Percentiles rank a stretch among this genome's conserved stretches.
Conservation (phyloP, 148 eudicot species). For the Agrostemma githago region DNA sequence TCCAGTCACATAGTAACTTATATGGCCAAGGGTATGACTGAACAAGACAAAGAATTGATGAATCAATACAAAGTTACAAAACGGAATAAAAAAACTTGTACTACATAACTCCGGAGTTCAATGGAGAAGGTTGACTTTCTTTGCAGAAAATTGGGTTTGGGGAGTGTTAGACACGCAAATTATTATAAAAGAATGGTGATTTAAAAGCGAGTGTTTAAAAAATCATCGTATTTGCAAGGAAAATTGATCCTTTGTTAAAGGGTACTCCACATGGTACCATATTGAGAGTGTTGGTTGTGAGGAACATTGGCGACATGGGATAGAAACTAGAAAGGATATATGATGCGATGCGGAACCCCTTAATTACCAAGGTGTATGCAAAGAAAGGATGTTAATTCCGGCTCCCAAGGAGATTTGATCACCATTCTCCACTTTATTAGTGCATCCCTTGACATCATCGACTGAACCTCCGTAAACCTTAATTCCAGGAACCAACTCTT, state of each 20-base stretch:
- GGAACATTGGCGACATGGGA: no score
- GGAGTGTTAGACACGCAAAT: no score
- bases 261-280: no score
- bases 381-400: constrained; percentile 54
- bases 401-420: constrained; percentile 67
- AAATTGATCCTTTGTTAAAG: no score
- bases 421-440: constrained; percentile 74
- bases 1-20: constrained; percentile 85
- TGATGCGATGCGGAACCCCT: neutral
- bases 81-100: neutral
- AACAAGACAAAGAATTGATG: constrained; percentile 24
- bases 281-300: no score
- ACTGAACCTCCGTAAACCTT: constrained; percentile 82
- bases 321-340: no score
- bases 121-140: no score
- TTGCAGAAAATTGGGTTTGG: no score
- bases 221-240: no score
- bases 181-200: no score
- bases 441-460: constrained; percentile 83
- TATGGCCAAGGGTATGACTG: constrained; percentile 97
- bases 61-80: neutral
- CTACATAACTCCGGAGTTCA: no score
- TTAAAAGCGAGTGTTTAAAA: no score
- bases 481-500: constrained; percentile 62
- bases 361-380: constrained; percentile 84